Evolutionary conservation across 306 rosid species (phyloP), one percentile per base, ranked within the genome.

Genomic region (Mimosa pudica): DNA sequence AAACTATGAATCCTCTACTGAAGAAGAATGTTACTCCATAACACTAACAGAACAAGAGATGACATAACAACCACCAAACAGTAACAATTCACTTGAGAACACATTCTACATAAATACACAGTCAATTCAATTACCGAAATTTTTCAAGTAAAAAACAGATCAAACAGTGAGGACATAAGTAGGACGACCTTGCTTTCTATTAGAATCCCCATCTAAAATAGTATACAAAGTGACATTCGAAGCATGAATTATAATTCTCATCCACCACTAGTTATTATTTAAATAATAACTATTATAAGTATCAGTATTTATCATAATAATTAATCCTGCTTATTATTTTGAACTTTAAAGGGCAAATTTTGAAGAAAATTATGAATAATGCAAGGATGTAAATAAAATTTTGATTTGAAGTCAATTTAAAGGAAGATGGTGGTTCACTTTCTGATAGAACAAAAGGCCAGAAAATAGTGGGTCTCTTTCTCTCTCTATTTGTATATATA

Each of bases 41-140:
- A 58, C 44, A 71, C 4, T 4, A 65, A 51, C 41, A 57, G 24
- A 69, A 7, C 47, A 79, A 7, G 41, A 61, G 38, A 66, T 68
- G 20, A 62, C 51, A 35, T 42, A 61, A 38, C 52, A 61, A 32
- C 68, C 41, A 52, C 66, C 62, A 62, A 69, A 77, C 71, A 52
- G 79, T 52, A 81, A 60, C 48, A 49, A 84, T 63, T 78, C 74
- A 73, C 68, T 11, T 18, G 51, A 52, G 46, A 58, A 77, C n/a
- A 77, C 10, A 16, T 52, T 71, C 75, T 52, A 77, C n/a, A 76
- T 61, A 49, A 76, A 48, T 52, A 77, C 12, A 64, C 54, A 55
- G 30, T 24, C 30, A 60, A 51, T 33, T 71, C 57, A 47, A 13
- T 8, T 38, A 20, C 38, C 5, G 4, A 18, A 2, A 17, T 2